Conservation (phyloP, 2,329 filamentous ascomycete species). For the Diaporthe sp. region DNA sequence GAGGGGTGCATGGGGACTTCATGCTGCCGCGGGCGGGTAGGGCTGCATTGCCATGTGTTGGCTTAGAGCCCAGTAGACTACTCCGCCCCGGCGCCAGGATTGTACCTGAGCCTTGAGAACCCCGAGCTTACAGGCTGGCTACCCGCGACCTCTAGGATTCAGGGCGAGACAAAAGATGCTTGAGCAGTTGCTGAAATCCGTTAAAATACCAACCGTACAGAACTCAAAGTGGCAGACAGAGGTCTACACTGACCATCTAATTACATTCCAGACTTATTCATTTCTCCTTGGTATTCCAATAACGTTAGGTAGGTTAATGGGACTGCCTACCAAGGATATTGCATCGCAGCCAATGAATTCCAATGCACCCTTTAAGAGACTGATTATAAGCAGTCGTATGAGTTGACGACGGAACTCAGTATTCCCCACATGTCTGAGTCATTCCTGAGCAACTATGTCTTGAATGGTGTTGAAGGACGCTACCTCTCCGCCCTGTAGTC, state of each 20-base stretch:
- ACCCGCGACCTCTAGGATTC: background rate
- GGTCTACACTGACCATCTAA: background rate
- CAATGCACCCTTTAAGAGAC: background rate
- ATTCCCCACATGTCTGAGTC: background rate
- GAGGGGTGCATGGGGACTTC: constrained; percentile 27
- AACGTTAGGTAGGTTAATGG: background rate
- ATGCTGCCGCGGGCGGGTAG: constrained; percentile 36
- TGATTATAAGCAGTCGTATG: background rate
- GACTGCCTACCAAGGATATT: background rate
- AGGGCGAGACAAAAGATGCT: background rate
- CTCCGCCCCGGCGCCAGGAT: constrained; percentile 1
- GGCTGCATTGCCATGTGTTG: constrained; percentile 38
- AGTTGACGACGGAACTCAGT: background rate
- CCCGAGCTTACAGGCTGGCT: background rate
- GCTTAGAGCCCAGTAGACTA: background rate
- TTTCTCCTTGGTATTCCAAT: too few relatives aligned
- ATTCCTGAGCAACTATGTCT: background rate
- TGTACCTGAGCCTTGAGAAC: background rate
- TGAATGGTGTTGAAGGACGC: background rate
- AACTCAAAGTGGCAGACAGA: too few relatives aligned
- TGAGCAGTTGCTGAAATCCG: background rate
- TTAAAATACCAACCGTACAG: background rate
- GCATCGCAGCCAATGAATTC: background rate
- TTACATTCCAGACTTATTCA: too few relatives aligned
- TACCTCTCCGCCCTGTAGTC: background rate